Percentiles rank a stretch among this genome's conserved stretches.
Conservation (phyloP, 768 basidiomycete species). For the Mycena pura region DNA sequence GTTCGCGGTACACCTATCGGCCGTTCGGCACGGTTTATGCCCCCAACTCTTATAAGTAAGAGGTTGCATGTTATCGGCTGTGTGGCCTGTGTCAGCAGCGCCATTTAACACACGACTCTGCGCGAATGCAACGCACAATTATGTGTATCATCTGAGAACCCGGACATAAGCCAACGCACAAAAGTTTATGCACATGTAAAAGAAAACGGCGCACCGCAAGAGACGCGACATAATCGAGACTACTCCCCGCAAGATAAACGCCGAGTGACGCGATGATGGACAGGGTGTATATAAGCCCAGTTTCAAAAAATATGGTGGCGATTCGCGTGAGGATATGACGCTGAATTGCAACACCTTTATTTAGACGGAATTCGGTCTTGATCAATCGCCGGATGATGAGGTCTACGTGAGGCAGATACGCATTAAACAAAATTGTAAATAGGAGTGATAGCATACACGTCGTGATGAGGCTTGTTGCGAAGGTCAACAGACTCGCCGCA, state of each 20-base stretch:
- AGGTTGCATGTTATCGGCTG: conserved; percentile 21
- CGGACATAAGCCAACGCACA: background rate
- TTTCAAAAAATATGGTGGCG: conserved; percentile 12
- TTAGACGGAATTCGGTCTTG: background rate
- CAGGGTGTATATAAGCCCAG: conserved; percentile 13
- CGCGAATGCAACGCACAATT: background rate
- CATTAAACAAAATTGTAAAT: background rate
- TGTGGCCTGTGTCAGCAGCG: too few relatives aligned
- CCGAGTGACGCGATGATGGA: conserved; percentile 10
- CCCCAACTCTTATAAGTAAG: conserved; percentile 8
- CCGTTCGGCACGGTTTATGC: background rate
- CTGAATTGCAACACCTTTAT: background rate
- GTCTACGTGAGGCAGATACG: background rate
- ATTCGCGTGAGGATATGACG: background rate
- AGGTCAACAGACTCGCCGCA: conserved; percentile 1
- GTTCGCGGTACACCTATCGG: background rate
- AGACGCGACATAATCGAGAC: conserved; percentile 10
- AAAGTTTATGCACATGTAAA: background rate
- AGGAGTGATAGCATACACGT: background rate
- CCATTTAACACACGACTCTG: too few relatives aligned
- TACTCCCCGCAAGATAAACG: conserved; percentile 2
- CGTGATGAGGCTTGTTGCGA: conserved; percentile 10
- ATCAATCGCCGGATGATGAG: conserved; percentile 2
- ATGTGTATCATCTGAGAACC: conserved; percentile 4
- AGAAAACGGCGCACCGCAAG: conserved; percentile 1